These are phyloP conservation scores for Geranomyces variabilis DNA, from an alignment of 192 early-diverging fungal species.

Conservation along the genomic window DNA sequence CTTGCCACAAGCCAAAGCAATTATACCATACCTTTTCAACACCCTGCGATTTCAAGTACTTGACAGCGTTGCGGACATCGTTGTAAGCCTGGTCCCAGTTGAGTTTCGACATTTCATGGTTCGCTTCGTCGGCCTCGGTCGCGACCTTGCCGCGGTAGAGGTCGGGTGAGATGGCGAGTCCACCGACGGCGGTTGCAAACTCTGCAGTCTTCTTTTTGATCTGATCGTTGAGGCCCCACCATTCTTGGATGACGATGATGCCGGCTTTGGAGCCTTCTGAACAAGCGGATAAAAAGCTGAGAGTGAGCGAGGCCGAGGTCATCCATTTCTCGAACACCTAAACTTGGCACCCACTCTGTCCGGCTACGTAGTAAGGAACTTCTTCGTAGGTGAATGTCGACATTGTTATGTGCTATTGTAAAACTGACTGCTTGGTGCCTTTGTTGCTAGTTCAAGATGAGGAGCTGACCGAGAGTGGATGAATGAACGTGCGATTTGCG, in stretches of 20 bases:
- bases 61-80: slow-evolving; percentile 35
- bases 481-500: no score
- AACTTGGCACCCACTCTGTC: slow-evolving; percentile 3
- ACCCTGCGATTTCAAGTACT: slow-evolving; percentile 34
- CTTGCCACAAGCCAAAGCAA: neutral
- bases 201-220: slow-evolving; percentile 32
- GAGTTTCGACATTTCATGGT: slow-evolving; percentile 36
- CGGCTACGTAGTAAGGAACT: slow-evolving; percentile 37
- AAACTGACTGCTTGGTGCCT: no score
- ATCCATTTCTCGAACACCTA: neutral
- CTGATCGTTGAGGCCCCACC: slow-evolving; percentile 40
- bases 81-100: slow-evolving; percentile 12
- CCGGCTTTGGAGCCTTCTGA: slow-evolving; percentile 32
- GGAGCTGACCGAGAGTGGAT: no score
- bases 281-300: neutral
- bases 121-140: slow-evolving; percentile 42
- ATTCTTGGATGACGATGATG: slow-evolving; percentile 34
- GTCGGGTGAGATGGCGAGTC: slow-evolving; percentile 39
- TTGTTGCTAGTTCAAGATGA: no score
- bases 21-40: slow-evolving; percentile 16
- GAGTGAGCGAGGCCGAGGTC: neutral
- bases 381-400: slow-evolving; percentile 23
- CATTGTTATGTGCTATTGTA: no score
- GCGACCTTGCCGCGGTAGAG: slow-evolving; percentile 44
- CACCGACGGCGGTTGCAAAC: slow-evolving; percentile 20